Base-by-base conservation (phyloP, 768 basidiomycete species). In the Glaciozyma martinii region DNA sequence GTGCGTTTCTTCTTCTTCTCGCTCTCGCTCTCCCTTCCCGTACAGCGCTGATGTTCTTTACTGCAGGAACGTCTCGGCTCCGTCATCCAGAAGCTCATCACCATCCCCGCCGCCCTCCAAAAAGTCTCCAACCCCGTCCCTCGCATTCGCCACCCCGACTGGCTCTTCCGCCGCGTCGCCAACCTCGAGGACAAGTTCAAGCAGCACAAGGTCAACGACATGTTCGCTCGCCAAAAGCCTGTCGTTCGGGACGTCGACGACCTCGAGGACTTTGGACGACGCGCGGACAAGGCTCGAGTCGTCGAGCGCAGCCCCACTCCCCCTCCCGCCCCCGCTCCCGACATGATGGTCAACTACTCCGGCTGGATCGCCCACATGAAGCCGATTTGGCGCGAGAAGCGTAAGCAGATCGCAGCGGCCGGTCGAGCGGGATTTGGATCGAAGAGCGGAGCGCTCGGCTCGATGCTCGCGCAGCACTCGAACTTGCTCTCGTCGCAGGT, bases 41-140 rank as follows among this genome's bases (percentile, higher is more conserved):
- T 12, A 8, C 3, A 6, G 12, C 10, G 3, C 37, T 40, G 12
- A 40, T 13, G 37, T 7, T 6, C 37, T 33, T 40, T 13, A 12
- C 12, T 13, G 12, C 37, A 40, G 37, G 37, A 40, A 29, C 87
- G 95, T 23, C 77, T 99, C 29, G 95, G 95, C 8, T 95, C 92
- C 3, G 95, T 98, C 71, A 92, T 99, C 63, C 95, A 99, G 77
- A 99, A 99, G 73, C 80, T 99, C 61, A 98, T 99, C 78, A 99
- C 95, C 3, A 99, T 99, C 71, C 95, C 95, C 12, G 95, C 95
- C 10, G 95, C 95, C 1, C 88, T 98, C 83, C 95, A 99, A 75
- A 94, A 94, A 72, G 88, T 99, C 56, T 77, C 89, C 6, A 99
- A 99, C 74, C 95, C 95, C 7, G 95, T 98, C 7, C 89, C 94